These are phyloP conservation scores for Ehretia macrophylla DNA, from an alignment of 257 asterid species.

Conservation along the genomic window DNA sequence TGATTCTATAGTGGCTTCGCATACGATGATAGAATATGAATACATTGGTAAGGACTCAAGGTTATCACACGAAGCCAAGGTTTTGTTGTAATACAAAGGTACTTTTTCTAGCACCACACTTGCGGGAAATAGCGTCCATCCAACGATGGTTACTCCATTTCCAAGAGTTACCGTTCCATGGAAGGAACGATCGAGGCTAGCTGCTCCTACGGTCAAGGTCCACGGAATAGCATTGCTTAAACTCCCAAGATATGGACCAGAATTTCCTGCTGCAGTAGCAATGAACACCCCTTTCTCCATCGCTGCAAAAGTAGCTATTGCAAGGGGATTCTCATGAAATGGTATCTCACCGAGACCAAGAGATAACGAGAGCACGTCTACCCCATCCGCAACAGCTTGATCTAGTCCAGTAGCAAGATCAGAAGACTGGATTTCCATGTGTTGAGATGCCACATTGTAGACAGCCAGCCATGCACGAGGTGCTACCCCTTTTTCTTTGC, in stretches of 20 bases:
- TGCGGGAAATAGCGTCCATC: slow-evolving; percentile 46
- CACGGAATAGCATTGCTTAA: slow-evolving; percentile 59
- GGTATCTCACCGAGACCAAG: slow-evolving; percentile 17
- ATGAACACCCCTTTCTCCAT: slow-evolving; percentile 50
- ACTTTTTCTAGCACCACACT: slow-evolving; percentile 25
- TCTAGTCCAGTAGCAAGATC: slow-evolving; percentile 20
- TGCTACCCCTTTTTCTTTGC: slow-evolving; percentile 22
- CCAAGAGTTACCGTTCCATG: slow-evolving; percentile 38
- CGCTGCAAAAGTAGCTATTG: slow-evolving; percentile 53
- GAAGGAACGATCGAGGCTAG: slow-evolving; percentile 47
- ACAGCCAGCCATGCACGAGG: slow-evolving; percentile 15
- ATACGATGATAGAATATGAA: slow-evolving; percentile 16
- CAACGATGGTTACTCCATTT: slow-evolving; percentile 27
- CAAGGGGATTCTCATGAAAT: slow-evolving; percentile 37
- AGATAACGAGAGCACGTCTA: slow-evolving; percentile 43
- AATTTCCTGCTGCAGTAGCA: slow-evolving; percentile 48
- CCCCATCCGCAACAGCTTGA: slow-evolving; percentile 28
- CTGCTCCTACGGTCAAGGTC: slow-evolving; percentile 50
- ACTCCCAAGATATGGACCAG: slow-evolving; percentile 24
- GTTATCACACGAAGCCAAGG: slow-evolving; percentile 36
- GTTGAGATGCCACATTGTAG: slow-evolving; percentile 7
- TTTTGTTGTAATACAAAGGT: slow-evolving; percentile 35
- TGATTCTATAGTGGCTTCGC: slow-evolving; percentile 13
- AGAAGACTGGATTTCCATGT: slow-evolving; percentile 1
- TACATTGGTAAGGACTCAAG: slow-evolving; percentile 15